Evolutionary conservation across 352 stramenopile genomes (phyloP), one percentile per base, ranked within the genome.

Genomic region (Phytophthora pseudosyringae): DNA sequence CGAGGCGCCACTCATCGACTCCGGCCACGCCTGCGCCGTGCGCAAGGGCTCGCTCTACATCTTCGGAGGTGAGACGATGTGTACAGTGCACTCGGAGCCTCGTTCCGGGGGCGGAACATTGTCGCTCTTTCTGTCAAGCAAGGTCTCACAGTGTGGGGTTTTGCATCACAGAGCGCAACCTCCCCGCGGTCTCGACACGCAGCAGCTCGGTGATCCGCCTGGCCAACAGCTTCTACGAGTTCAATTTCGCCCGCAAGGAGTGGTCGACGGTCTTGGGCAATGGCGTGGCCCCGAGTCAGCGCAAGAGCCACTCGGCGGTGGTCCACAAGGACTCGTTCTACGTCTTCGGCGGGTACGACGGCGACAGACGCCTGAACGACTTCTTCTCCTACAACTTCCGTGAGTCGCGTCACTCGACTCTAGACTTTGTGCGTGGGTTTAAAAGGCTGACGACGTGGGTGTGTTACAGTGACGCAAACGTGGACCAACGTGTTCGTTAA

Each of bases 331-430:
- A 97, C 62, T 90, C 83, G 59, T 94, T 99, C 69, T 98, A 94
- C 61, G 88, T 99, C 5, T 98, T 98, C 60, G 93, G 85, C 3
- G 95, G 96, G 28, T 98, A 98, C 63, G 90, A 98, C 71, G 96
- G 96, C 12, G 90, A 82, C 48, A 86, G 79, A 59, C 84, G 96
- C 35, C 83, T 98, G 15, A 98, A 98, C 73, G 94, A 98, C 60
- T 98, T 99, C 68, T 93, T 98, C 72, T 87, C 95, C 44, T 99
- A 95, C 79, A 94, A 97, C 61, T 98, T 98, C 60, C 54, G 86
- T 97, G 80, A 44, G 71, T 75, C 6, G 31, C 9, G 15, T 12
- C 9, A 50, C 16, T 32, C 45, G 10, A 41, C n/a, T 44, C 1
- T 21, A 21, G 21, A 21, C 21, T 40, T n/a, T 39, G 12, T 31